phyloP scores from a whole-genome alignment of 208 protist genomes.

The Entamoeba nuttalli region DNA sequence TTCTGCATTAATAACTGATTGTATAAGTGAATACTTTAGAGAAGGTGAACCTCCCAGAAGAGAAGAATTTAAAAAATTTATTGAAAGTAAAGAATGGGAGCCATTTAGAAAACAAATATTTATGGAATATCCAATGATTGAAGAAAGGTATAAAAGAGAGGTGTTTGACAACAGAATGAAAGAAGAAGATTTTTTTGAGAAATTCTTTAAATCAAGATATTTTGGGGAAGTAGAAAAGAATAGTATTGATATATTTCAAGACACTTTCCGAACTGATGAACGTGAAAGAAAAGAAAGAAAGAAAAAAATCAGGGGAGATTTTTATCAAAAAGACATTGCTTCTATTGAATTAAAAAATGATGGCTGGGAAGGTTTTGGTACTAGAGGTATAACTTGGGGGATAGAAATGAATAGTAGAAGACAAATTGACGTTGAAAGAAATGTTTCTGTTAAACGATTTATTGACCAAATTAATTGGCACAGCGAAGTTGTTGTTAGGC shows the following conservation, averaged over 20 bases:
- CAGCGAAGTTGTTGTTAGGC: neutral
- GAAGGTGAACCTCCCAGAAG: too few species aligned
- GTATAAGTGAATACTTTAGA: too few species aligned
- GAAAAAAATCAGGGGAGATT: neutral
- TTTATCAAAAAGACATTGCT: neutral
- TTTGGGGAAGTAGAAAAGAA: neutral
- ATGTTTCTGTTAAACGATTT: neutral
- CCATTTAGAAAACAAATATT: neutral
- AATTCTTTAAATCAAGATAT: neutral
- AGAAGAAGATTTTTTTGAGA: neutral
- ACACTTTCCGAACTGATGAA: neutral
- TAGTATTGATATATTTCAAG: neutral
- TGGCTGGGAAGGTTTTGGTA: neutral
- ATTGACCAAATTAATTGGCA: neutral
- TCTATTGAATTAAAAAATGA: neutral
- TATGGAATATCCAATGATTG: neutral
- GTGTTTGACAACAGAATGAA: neutral
- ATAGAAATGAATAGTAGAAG: neutral
- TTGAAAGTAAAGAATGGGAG: neutral
- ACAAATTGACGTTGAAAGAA: neutral
- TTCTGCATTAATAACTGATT: neutral
- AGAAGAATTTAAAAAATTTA: neutral
- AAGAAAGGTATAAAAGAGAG: neutral
- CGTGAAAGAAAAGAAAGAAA: neutral
- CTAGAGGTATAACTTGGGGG: neutral